A percentile compares a stretch with the other conserved stretches of the same genome.
Conservation (phyloP, 768 basidiomycete species). For the Coprinopsis strossmayeri region DNA sequence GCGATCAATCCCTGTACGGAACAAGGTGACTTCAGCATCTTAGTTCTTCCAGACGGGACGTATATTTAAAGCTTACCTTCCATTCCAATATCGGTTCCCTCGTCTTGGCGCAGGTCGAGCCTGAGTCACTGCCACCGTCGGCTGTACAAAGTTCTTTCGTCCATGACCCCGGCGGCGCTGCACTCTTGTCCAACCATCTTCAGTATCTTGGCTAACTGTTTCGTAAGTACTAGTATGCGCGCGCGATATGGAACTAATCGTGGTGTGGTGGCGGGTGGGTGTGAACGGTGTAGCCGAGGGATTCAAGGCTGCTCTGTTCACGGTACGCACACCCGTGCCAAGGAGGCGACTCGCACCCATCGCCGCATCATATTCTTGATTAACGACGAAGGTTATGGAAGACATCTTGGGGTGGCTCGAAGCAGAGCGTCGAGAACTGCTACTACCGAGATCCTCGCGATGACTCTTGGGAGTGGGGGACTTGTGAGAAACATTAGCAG, state of each 20-base stretch:
- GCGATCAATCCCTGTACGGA: too few species aligned
- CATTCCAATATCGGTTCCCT: background rate
- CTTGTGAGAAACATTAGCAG: too few species aligned
- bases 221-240: too few species aligned
- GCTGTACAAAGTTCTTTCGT: constrained; percentile 1
- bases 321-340: background rate
- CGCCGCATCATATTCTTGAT: background rate
- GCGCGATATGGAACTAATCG: too few species aligned
- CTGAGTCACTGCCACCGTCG: too few species aligned
- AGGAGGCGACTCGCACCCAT: background rate
- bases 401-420: background rate
- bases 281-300: background rate
- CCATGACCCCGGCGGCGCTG: constrained; percentile 3
- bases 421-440: background rate
- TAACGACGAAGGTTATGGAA: background rate
- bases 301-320: background rate
- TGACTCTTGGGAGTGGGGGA: background rate
- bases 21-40: too few species aligned
- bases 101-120: background rate
- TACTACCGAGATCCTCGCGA: background rate
- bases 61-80: background rate
- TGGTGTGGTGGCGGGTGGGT: too few species aligned
- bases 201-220: background rate
- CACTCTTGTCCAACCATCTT: constrained; percentile 5
- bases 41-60: too few species aligned